These are phyloP conservation scores for Marchantia paleacea DNA, from an alignment of 225 moss, liverwort and hornwort genomes.

Conservation along the genomic window DNA sequence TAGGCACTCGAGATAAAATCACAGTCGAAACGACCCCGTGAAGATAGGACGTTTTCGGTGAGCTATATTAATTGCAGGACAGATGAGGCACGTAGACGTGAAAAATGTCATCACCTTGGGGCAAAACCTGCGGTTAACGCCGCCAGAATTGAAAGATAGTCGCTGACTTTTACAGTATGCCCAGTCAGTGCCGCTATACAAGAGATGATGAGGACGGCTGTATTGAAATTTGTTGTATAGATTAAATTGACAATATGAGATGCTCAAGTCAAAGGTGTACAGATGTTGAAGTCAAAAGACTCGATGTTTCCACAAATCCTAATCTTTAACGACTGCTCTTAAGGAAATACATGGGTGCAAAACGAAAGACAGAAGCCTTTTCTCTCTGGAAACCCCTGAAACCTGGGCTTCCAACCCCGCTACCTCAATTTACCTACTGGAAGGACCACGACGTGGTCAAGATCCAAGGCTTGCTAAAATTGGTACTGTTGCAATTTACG, in stretches of 20 bases:
- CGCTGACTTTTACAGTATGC: too few species aligned
- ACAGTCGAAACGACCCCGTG: too few species aligned
- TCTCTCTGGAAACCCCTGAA: neutral
- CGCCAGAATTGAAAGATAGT: too few species aligned
- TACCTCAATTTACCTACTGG: conserved; percentile 12
- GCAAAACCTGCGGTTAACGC: too few species aligned
- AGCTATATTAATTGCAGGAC: too few species aligned
- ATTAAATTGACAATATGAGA: conserved; percentile 17
- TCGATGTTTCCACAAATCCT: conserved; percentile 28
- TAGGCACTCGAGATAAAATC: too few species aligned
- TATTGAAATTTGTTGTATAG: neutral
- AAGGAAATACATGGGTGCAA: conserved; percentile 7
- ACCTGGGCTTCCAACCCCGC: neutral
- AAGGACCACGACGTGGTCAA: conserved; percentile 2
- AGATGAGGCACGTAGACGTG: too few species aligned
- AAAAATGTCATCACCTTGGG: too few species aligned
- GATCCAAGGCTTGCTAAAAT: conserved; percentile 21
- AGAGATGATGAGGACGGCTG: too few species aligned
- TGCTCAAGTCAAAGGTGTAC: conserved; percentile 11
- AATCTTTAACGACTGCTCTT: neutral
- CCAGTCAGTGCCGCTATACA: too few species aligned
- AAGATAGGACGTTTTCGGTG: too few species aligned
- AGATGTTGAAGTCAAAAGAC: conserved; percentile 23
- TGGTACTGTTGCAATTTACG: conserved; percentile 7
- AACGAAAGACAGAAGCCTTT: conserved; percentile 11